These are phyloP conservation scores for Camellia sinensis DNA, from an alignment of 148 eudicot genomes.

Conservation along the genomic window DNA sequence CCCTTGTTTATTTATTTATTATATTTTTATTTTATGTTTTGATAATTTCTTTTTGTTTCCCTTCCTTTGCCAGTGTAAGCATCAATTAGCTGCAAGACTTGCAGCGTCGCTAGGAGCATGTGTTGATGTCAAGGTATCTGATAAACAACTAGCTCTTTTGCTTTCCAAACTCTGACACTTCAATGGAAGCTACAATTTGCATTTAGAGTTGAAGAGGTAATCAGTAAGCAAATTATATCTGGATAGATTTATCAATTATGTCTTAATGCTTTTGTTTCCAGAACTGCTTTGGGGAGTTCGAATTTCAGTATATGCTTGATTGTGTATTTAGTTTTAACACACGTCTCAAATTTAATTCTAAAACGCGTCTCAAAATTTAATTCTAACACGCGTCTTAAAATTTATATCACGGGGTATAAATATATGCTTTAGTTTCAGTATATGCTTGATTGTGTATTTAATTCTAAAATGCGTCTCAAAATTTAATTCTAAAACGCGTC, in stretches of 20 bases:
- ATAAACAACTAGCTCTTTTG: constrained; percentile 74
- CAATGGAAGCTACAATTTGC: not conserved
- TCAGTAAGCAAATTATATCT: not conserved
- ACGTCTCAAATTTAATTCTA: too few relatives aligned
- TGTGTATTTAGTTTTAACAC: too few relatives aligned
- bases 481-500: too few relatives aligned
- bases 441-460: too few relatives aligned
- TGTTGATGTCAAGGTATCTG: constrained; percentile 61
- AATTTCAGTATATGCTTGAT: not conserved
- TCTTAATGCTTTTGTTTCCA: not conserved
- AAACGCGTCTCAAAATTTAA: too few relatives aligned
- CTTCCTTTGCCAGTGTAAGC: constrained; percentile 95
- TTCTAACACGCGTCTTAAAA: too few relatives aligned
- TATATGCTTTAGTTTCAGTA: too few relatives aligned
- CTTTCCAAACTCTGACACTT: constrained; percentile 57
- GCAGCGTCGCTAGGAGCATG: constrained; percentile 67
- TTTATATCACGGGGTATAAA: too few relatives aligned
- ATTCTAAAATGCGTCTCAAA: too few relatives aligned
- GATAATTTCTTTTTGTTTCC: constrained; percentile 4
- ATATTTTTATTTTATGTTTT: too few relatives aligned
- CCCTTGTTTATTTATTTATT: not conserved
- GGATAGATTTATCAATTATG: not conserved
- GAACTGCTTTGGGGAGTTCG: not conserved
- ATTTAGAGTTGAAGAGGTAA: constrained; percentile 1
- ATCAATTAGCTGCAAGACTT: constrained; percentile 94